Conservation (phyloP, 768 basidiomycete species). For the Lentinula raphanica region DNA sequence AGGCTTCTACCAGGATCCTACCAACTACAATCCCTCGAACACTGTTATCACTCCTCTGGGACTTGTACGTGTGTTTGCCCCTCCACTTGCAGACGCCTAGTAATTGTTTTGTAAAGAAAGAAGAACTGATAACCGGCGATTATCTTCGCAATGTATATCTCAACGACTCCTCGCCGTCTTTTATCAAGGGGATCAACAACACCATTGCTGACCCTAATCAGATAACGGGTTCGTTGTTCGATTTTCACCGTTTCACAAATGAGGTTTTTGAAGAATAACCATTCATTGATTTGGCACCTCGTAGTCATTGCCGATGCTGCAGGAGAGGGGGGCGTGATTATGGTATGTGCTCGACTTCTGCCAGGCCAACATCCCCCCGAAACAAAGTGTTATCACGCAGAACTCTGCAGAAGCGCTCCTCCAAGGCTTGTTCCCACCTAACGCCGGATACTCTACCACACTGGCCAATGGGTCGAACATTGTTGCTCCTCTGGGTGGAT, state of each 20-base stretch:
- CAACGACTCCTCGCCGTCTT: conserved; percentile 45
- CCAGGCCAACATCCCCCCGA: background rate
- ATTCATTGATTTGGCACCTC: too few relatives aligned
- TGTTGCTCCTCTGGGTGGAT: conserved; percentile 56
- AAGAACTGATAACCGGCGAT: conserved; percentile 55
- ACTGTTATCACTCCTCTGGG: conserved; percentile 68
- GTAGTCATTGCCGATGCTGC: conserved; percentile 60
- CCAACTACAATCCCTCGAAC: conserved; percentile 47
- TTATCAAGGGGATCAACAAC: conserved; percentile 40
- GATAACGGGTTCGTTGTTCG: conserved; percentile 16
- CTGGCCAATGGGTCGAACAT: conserved; percentile 65
- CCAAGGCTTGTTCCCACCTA: conserved; percentile 64
- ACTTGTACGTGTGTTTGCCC: conserved; percentile 38
- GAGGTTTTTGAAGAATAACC: too few relatives aligned
- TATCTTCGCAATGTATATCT: conserved; percentile 51
- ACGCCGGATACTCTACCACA: conserved; percentile 38
- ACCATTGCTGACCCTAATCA: conserved; percentile 32
- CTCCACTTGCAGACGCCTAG: too few relatives aligned
- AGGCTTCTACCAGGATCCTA: conserved; percentile 65
- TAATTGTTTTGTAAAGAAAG: conserved; percentile 30
- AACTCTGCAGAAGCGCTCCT: conserved; percentile 63
- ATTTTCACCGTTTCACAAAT: too few relatives aligned
- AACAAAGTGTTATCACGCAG: conserved; percentile 9
- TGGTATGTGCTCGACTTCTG: background rate
- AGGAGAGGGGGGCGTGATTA: conserved; percentile 63